Base-by-base conservation (phyloP, 176 grass and related monocot genomes). In the Lolium multiflorum region DNA sequence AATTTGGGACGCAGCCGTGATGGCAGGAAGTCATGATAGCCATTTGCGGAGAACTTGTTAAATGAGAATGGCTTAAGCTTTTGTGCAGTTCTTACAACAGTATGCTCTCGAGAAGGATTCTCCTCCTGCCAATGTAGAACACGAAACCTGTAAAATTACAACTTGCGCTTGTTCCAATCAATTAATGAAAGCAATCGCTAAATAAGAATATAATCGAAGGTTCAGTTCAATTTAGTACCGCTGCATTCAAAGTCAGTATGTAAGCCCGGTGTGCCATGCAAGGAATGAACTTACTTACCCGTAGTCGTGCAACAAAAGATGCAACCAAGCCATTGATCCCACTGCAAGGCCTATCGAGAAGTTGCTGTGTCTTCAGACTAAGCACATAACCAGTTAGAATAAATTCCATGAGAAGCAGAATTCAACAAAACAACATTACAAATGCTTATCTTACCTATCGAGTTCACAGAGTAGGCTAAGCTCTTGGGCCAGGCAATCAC, bases 21-120 rank as follows among this genome's bases (percentile, higher is more conserved):
- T 6, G 94, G 92, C 11, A 96, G 88, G 79, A 94, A 94, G 83
- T 99, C 90, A 47, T 95, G 89, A 62, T 92, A 97, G 28, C 86
- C 87, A 31, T 94, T 83, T 90, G 58, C 92, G 46, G 89, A 84
- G 44, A 97, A 97, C 88, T 96, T 94, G 75, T 99, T 97, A 87
- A 99, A 97, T 78, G 75, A 83, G 77, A 99, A 94, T 38, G 94
- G 97, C 49, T 90, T 97, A 62, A 99, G 92, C 85, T 99, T 99
- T 84, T 94, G 92, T 51, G 92, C 92, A 87, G 97, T 97, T 91
- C 97, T 94, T 74, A 99, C 81, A 83, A 99, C 93, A 43, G 92
- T 94, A 85, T 93, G 94, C 80, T 99, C 97, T 71, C 97, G 85
- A 74, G 94, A 92, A 78, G 89, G 92, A 46, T 99, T 96, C 50